A percentile compares a stretch with the other conserved stretches of the same genome.
Conservation (phyloP, 2,329 filamentous ascomycete species). For the Erysiphe neolycopersici region DNA sequence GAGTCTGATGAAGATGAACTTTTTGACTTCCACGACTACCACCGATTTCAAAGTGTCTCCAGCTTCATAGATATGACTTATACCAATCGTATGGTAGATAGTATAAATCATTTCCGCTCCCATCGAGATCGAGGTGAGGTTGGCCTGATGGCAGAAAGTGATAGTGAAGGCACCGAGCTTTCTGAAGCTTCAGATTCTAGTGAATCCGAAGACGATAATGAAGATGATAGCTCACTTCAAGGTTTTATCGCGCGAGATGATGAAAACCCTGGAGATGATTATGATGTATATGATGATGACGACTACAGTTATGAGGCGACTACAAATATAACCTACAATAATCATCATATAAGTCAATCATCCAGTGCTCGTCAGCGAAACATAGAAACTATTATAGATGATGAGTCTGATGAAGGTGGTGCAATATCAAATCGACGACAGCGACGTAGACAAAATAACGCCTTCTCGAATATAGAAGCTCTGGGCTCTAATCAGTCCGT, state of each 20-base stretch:
- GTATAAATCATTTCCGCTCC: background rate
- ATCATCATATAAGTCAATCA: background rate
- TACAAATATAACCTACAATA: too few relatives aligned
- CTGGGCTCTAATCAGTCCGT: constrained; percentile 3
- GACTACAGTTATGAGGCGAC: background rate
- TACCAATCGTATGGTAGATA: background rate
- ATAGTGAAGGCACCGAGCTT: constrained; percentile 1
- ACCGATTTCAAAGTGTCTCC: background rate
- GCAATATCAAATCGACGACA: constrained; percentile 8
- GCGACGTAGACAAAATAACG: constrained; percentile 3
- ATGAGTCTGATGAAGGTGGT: constrained; percentile 12
- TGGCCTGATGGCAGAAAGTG: background rate
- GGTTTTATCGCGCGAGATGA: constrained; percentile 12
- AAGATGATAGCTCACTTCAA: constrained; percentile 11
- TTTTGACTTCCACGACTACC: background rate
- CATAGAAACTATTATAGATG: constrained; percentile 9
- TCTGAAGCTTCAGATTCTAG: constrained; percentile 2
- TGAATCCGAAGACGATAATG: constrained; percentile 3
- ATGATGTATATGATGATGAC: constrained; percentile 1
- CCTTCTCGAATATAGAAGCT: constrained; percentile 1
- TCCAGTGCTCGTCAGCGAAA: background rate
- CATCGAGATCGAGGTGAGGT: background rate
- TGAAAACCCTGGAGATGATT: constrained; percentile 1
- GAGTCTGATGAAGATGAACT: constrained; percentile 1
- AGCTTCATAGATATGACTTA: background rate